Evolutionary conservation across 805 yeast species (phyloP), one percentile per base, ranked within the genome.

Genomic region (Starmera quercuum): DNA sequence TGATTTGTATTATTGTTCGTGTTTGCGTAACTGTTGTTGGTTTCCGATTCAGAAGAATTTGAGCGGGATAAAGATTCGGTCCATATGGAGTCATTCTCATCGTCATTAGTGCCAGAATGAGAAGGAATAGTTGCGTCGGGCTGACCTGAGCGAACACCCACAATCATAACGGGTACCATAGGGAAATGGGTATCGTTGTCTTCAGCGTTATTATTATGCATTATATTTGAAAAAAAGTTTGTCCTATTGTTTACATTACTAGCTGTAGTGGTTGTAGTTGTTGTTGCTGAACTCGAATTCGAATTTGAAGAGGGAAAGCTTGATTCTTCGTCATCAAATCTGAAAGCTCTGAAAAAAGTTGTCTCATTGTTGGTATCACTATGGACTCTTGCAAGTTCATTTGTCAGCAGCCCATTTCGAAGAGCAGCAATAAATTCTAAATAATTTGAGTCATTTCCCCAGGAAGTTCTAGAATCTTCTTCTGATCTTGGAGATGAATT

Each of bases 121-220:
- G 37, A 41, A 5, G 18, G 6, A 18, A 14, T 9, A 1, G 46
- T 46, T n/a, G 34, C 20, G 4, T 34, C 40, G 12, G 47, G 51
- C 14, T 44, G 41, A 4, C 50, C 64, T 1, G 73, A 65, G 7
- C 75, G 51, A 16, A 71, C 66, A 6, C 76, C 74, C 15, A 71
- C 61, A 17, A 71, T 63, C 37, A 71, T 54, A 4, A 71, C 70
- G 1, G 77, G 77, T 4, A 70, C 59, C n/a, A 33, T 31, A 17
- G 40, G 35, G 8, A 9, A 6, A 23, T 9, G n/a, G n/a, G n/a
- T n/a, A n/a, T n/a, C n/a, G n/a, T n/a, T n/a, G n/a, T n/a, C n/a
- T 21, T 11, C 11, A 21, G 8, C 11, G 23, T 21, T 21, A 21
- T 21, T 21, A 11, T 21, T 21, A 11, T 21, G 8, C 23, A 21